Base-by-base conservation (phyloP, 1,139 yeast species). In the Magnusiomyces ingens region DNA sequence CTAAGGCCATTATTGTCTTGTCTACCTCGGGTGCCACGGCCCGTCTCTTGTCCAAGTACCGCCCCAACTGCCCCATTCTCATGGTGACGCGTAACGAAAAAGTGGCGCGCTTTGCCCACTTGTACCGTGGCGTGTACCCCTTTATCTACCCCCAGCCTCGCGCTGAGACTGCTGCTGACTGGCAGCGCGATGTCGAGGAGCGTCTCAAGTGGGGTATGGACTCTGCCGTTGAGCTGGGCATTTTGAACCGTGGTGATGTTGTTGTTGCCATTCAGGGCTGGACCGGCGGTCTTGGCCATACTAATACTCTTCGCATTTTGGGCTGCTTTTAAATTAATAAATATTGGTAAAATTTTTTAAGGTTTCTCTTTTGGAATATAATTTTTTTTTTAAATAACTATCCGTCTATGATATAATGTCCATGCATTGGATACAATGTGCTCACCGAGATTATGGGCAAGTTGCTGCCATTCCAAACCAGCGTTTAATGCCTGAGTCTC, bases 71-170 rank as follows among this genome's bases (percentile, higher is more conserved):
- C 71, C 99, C 99, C 69, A 87, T 93, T 69, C 82, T 93, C 77
- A 90, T 93, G 96, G 95, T 93, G 64, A 93, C 99, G 66, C 87
- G 99, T 82, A 90, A 90, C 78, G 83, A 80, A 68, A 79, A 84
- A 71, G 82, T 96, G 61, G 96, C 98, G 58, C 88, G 98, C 77
- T 90, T 83, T 77, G 83, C 93, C 64, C 99, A 93, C 77, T 80
- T 93, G 73, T 89, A 88, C 80, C 86, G 99, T 77, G 99, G 99
- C 75, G 99, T 93, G 61, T 93, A 91, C 76, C 99, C 99, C 70
- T 91, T 91, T 76, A 80, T 89, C 64, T 93, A 87, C 79, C 73
- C 76, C 59, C 75, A 80, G 72, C 79, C 77, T 48, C 76, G 80
- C 68, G 81, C 82, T 62, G 81, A 80, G 64, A 64, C 63, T 54